A percentile compares a stretch with the other conserved stretches of the same genome.
Conservation (phyloP, 164 flowering plant genomes). For the Aristolochia contorta region DNA sequence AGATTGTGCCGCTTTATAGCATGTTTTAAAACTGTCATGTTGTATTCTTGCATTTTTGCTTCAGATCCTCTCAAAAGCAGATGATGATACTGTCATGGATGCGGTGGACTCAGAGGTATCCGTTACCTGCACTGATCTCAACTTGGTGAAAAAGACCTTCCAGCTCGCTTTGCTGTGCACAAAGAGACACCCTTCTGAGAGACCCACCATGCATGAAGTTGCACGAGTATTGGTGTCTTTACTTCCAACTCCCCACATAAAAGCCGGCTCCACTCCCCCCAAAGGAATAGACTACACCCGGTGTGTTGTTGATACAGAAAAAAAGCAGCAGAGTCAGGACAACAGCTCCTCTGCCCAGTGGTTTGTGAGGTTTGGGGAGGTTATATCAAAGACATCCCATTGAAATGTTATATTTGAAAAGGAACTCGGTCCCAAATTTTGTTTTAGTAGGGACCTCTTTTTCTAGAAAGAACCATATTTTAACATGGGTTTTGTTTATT, state of each 20-base stretch:
- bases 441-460: background rate
- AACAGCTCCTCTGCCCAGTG: slow-evolving; percentile 60
- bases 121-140: slow-evolving; percentile 67
- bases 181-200: slow-evolving; percentile 51
- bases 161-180: slow-evolving; percentile 88
- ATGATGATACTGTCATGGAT: slow-evolving; percentile 81
- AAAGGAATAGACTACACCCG: slow-evolving; percentile 44
- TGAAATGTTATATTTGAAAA: slow-evolving; percentile 9
- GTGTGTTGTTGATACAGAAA: slow-evolving; percentile 21
- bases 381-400: slow-evolving; percentile 50
- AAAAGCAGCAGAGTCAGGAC: slow-evolving; percentile 16
- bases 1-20: no score
- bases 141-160: slow-evolving; percentile 61
- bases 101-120: slow-evolving; percentile 89
- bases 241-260: slow-evolving; percentile 42
- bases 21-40: no score
- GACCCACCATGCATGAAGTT: slow-evolving; percentile 92
- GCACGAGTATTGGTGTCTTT: slow-evolving; percentile 56
- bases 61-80: slow-evolving; percentile 78
- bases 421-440: slow-evolving; percentile 4
- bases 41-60: background rate
- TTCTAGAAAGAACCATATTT: no score
- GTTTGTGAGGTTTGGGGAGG: slow-evolving; percentile 67
- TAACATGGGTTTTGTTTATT: no score
- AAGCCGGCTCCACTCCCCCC: slow-evolving; percentile 19